phyloP scores from a whole-genome alignment of 1,284 basidiomycete genomes.

The Ceratobasidium sp. region DNA sequence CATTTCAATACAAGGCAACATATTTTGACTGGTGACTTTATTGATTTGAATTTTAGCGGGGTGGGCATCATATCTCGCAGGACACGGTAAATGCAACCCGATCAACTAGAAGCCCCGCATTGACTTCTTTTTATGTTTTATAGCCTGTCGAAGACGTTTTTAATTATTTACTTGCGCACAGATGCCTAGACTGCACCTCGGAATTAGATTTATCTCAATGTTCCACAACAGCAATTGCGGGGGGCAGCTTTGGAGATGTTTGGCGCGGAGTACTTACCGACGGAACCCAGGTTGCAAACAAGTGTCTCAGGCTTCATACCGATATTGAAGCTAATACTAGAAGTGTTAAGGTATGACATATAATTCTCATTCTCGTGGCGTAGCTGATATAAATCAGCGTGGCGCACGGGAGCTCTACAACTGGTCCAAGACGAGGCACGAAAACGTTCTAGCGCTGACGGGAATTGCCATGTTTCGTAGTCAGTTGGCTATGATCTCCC shows the following conservation, averaged over 20 bases:
- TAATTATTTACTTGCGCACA: neutral
- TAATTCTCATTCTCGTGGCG: too few species aligned
- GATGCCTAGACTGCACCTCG: neutral
- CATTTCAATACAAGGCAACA: too few species aligned
- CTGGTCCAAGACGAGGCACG: conserved; percentile 26
- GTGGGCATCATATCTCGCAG: too few species aligned
- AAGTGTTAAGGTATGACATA: too few species aligned
- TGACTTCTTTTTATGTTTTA: too few species aligned
- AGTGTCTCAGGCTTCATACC: conserved; percentile 10
- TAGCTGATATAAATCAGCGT: too few species aligned
- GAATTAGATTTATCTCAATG: neutral
- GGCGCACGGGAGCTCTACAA: conserved; percentile 23
- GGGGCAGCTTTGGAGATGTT: conserved; percentile 18
- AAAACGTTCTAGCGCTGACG: conserved; percentile 5
- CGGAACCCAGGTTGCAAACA: conserved; percentile 1
- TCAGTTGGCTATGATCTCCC: conserved; percentile 30
- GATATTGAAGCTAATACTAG: neutral
- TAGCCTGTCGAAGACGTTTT: neutral
- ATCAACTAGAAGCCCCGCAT: too few species aligned
- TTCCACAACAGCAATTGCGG: neutral
- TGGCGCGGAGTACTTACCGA: neutral
- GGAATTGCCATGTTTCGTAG: conserved; percentile 19
- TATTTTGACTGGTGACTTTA: too few species aligned
- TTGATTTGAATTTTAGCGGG: too few species aligned
- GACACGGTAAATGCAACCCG: too few species aligned